These are phyloP conservation scores for Apiotrichum sp. DNA, from an alignment of 1,284 basidiomycete species.

Conservation along the genomic window DNA sequence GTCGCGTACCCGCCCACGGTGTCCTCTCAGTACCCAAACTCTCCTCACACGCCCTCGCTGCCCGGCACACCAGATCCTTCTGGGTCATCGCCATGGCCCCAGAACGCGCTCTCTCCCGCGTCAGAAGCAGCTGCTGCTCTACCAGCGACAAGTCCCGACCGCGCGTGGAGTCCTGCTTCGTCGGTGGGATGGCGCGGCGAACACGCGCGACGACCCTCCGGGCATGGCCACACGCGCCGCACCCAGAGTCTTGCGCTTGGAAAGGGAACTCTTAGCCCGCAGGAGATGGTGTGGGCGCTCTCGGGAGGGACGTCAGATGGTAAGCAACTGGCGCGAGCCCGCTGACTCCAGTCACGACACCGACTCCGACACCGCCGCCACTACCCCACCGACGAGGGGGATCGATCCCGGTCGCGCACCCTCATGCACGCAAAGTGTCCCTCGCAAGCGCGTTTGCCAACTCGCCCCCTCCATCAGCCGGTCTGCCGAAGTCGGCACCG, in stretches of 20 bases:
- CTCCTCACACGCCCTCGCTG: neutral
- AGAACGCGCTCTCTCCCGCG: neutral
- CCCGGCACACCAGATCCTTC: neutral
- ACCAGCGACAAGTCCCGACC: slow-evolving; percentile 1
- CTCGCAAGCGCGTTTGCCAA: slow-evolving; percentile 15
- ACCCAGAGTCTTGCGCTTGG: slow-evolving; percentile 36
- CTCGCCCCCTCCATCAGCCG: slow-evolving; percentile 1
- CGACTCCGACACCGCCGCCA: slow-evolving; percentile 24
- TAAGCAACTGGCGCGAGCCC: too few species aligned
- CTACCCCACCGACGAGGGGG: slow-evolving; percentile 25
- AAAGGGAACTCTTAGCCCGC: slow-evolving; percentile 35
- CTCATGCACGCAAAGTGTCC: slow-evolving; percentile 43
- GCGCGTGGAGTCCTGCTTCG: neutral
- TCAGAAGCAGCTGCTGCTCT: neutral
- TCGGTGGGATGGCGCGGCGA: slow-evolving; percentile 1
- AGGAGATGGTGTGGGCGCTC: slow-evolving; percentile 43
- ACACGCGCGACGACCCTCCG: slow-evolving; percentile 3
- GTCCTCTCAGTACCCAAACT: neutral
- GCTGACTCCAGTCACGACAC: too few species aligned
- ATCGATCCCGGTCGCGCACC: slow-evolving; percentile 34
- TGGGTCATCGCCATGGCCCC: neutral
- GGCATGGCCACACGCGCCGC: slow-evolving; percentile 24
- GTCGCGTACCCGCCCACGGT: neutral
- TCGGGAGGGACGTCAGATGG: slow-evolving; percentile 11
- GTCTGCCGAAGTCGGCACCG: neutral